Base-by-base conservation (phyloP, 2,329 filamentous ascomycete species). In the Kalmusia sp. region DNA sequence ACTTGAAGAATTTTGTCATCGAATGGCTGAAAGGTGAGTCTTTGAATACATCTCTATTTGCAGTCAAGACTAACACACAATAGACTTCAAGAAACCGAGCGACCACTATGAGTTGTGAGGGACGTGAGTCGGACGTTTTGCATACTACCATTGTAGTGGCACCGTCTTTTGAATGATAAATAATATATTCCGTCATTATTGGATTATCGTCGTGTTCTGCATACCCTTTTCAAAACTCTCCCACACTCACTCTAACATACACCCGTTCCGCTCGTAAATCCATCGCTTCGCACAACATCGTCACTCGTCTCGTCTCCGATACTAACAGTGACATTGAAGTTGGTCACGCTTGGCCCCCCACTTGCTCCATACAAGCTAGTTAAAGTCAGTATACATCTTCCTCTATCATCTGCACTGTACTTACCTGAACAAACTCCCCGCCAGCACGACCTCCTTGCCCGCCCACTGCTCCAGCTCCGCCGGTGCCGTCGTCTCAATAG, bases 1-100 rank as follows among this genome's bases (percentile, higher is more conserved):
- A 82, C 57, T 79, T 89, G 60, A 75, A 84, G 9, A 74, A 78
- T 33, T 88, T 90, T 70, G 89, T 91, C 7, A 77, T 82, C 61
- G 80, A 78, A 40, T 93, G 90, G 90, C 66, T 92, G 74, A 63
- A 80, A 55, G 85, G 64, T 68, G 54, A 50, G 58, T 44, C 17
- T 2, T 41, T 4, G 12, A 28, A 28, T 28, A n/a, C n/a, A n/a
- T n/a, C n/a, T n/a, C n/a, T n/a, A n/a, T n/a, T n/a, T n/a, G n/a
- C n/a, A n/a, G n/a, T n/a, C n/a, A n/a, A n/a, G n/a, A 28, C 27
- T 28, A 28, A 28, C 27, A 28, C 27, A 6, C 27, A 28, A 28
- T 12, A 28, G 44, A 38, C 22, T 47, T 11, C 8, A 25, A 37
- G 21, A 37, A 37, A 22, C 15, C 33, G 5, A 24, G 24, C 2